phyloP scores from a whole-genome alignment of 1,139 yeast species.

The Candida smagusa region DNA sequence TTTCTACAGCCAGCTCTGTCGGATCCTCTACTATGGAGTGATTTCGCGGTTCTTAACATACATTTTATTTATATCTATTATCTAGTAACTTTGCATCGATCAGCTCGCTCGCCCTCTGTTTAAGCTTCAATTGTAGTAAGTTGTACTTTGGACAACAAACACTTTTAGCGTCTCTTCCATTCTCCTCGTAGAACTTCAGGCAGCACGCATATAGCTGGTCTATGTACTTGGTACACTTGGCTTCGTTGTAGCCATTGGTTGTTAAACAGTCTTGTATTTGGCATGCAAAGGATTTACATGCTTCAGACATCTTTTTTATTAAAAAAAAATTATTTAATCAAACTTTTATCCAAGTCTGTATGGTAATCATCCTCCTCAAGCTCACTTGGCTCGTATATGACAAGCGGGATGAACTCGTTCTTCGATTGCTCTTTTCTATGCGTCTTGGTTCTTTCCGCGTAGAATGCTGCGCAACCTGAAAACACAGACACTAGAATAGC shows the following conservation, averaged over 20 bases:
- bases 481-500: constrained; percentile 50
- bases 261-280: constrained; percentile 65
- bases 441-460: constrained; percentile 29
- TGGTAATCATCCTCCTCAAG: constrained; percentile 48
- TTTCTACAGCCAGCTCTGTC: constrained; percentile 60
- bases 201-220: constrained; percentile 64
- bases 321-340: constrained; percentile 8
- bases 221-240: constrained; percentile 57
- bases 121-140: constrained; percentile 52
- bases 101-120: constrained; percentile 51
- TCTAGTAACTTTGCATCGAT: constrained; percentile 50
- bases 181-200: constrained; percentile 46
- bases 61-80: constrained; percentile 26
- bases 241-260: constrained; percentile 53
- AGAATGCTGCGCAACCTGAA: constrained; percentile 42
- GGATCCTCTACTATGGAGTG: constrained; percentile 47
- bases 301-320: constrained; percentile 22
- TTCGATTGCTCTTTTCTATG: constrained; percentile 22
- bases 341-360: constrained; percentile 35
- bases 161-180: constrained; percentile 53
- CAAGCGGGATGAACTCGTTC: constrained; percentile 43
- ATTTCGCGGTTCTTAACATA: constrained; percentile 74
- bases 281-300: constrained; percentile 69
- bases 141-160: constrained; percentile 66
- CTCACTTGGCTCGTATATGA: constrained; percentile 48